phyloP scores from a whole-genome alignment of 1,284 basidiomycete genomes.

The Tilletia walkeri region DNA sequence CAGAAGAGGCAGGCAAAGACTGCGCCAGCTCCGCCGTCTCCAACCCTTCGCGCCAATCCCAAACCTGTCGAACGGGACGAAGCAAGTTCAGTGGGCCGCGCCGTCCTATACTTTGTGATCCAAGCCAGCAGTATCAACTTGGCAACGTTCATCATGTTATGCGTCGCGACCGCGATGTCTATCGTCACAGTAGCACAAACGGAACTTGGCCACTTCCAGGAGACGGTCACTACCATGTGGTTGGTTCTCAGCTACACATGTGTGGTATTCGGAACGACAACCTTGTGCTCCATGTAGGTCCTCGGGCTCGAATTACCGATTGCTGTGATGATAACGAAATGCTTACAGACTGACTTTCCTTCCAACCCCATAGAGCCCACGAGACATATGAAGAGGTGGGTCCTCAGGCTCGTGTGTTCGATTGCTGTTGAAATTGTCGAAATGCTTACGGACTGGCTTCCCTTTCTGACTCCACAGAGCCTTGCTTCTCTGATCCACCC shows the following conservation, averaged over 20 bases:
- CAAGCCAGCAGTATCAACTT: constrained; percentile 2
- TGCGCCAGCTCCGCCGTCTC: too few relatives aligned
- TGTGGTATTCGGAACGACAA: constrained; percentile 10
- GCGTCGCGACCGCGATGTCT: not conserved
- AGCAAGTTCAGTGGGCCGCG: not conserved
- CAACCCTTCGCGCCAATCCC: too few relatives aligned
- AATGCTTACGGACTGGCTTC: too few relatives aligned
- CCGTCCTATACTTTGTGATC: not conserved
- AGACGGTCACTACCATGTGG: not conserved
- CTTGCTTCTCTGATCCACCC: not conserved
- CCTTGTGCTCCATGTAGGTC: constrained; percentile 4
- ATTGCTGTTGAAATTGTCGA: not conserved
- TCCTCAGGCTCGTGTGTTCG: not conserved
- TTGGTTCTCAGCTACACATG: not conserved
- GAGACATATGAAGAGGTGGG: constrained; percentile 7
- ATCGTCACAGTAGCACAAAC: not conserved
- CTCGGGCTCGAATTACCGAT: not conserved
- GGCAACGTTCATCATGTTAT: not conserved
- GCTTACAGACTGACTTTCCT: too few relatives aligned
- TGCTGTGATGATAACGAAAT: too few relatives aligned
- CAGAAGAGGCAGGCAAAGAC: too few relatives aligned
- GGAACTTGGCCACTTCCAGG: not conserved
- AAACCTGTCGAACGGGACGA: too few relatives aligned
- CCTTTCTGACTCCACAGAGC: not conserved
- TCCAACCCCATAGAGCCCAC: not conserved